Evolutionary conservation across 2,329 filamentous ascomycete genomes (phyloP).

Genomic region (Epichloe amarillans): DNA sequence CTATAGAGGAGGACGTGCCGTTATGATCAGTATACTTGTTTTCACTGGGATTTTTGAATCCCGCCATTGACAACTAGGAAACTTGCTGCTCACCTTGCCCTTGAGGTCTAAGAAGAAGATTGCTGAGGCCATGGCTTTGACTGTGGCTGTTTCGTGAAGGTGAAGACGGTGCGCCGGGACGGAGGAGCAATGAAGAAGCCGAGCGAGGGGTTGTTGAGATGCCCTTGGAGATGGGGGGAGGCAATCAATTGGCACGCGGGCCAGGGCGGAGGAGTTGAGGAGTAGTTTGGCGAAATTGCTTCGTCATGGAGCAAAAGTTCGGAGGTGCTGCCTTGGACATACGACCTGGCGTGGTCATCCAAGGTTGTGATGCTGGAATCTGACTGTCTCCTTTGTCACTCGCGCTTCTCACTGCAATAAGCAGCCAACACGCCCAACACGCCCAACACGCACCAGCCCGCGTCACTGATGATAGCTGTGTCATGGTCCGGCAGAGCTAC

Average conservation of each 20-base stretch:
- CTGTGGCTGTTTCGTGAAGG: neutral
- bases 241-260: constrained; percentile 15
- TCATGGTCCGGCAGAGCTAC: constrained; percentile 9
- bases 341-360: neutral
- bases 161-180: neutral
- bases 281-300: neutral
- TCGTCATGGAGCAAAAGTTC: neutral
- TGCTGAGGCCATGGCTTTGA: constrained; percentile 72
- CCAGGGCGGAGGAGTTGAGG: constrained; percentile 8
- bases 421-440: neutral
- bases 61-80: neutral
- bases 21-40: neutral
- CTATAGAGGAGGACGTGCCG: constrained; percentile 29
- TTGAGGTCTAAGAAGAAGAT: constrained; percentile 98
- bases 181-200: neutral
- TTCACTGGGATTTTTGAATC: neutral
- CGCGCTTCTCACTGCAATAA: neutral
- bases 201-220: neutral
- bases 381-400: neutral
- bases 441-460: neutral
- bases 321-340: neutral
- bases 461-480: neutral
- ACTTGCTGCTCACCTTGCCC: constrained; percentile 63
- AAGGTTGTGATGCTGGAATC: neutral
- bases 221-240: neutral